These are phyloP conservation scores for Penicillium lividum DNA, from an alignment of 495 filamentous ascomycete genomes.

Conservation along the genomic window DNA sequence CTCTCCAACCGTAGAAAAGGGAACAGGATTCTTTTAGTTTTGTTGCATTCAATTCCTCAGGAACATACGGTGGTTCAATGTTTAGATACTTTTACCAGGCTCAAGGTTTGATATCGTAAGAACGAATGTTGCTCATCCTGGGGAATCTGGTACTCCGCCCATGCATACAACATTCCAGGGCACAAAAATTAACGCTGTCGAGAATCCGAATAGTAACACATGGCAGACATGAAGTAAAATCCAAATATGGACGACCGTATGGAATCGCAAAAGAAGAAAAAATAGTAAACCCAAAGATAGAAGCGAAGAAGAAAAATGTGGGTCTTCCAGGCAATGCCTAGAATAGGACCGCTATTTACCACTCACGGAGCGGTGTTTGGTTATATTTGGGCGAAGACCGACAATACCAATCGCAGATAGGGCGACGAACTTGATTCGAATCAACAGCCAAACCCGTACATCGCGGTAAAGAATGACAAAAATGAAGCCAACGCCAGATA, in stretches of 20 bases:
- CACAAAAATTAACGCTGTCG: conserved; percentile 21
- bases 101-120: conserved; percentile 11
- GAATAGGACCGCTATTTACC: conserved; percentile 3
- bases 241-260: not conserved
- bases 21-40: not conserved
- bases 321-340: not conserved
- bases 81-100: not conserved
- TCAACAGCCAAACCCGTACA: conserved; percentile 22
- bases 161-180: conserved; percentile 23
- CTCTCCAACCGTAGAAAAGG: too few relatives aligned
- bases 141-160: conserved; percentile 22
- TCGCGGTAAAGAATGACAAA: conserved; percentile 26
- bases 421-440: conserved; percentile 7
- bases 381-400: conserved; percentile 11
- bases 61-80: not conserved
- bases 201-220: conserved; percentile 26
- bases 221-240: conserved; percentile 11
- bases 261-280: conserved; percentile 1
- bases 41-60: not conserved
- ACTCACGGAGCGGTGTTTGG: conserved; percentile 16
- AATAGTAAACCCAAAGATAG: not conserved
- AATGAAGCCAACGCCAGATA: conserved; percentile 17
- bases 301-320: conserved; percentile 1
- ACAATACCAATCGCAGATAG: conserved; percentile 13
- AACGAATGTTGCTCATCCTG: conserved; percentile 15